Percentiles rank a stretch among this genome's conserved stretches.
Conservation (phyloP, 2,329 filamentous ascomycete genomes). For the Penicillium sp. region DNA sequence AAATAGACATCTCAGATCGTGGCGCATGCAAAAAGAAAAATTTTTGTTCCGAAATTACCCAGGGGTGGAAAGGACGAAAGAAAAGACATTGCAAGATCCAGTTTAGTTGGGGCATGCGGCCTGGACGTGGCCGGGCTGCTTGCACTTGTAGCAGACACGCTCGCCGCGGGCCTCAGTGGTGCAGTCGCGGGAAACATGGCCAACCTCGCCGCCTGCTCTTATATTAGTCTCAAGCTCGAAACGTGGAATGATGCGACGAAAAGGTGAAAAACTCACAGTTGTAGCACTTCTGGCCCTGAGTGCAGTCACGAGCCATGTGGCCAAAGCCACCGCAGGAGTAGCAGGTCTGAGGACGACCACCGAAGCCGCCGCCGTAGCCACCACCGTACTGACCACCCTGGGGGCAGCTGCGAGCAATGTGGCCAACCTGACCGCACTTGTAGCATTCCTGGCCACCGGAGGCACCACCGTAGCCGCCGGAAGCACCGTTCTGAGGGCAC, state of each 20-base stretch:
- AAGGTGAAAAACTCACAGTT: constrained; percentile 63
- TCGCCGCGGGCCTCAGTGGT: constrained; percentile 83
- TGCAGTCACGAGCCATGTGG: constrained; percentile 97
- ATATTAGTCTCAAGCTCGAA: constrained; percentile 4
- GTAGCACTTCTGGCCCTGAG: constrained; percentile 99
- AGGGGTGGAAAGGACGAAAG: constrained; percentile 18
- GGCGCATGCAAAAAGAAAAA: constrained; percentile 21
- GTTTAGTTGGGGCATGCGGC: constrained; percentile 80
- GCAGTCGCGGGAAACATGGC: constrained; percentile 93
- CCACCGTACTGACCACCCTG: constrained; percentile 49
- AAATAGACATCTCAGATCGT: constrained; percentile 29
- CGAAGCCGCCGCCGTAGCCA: constrained; percentile 44
- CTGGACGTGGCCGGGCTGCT: constrained; percentile 84
- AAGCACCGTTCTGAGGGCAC: constrained; percentile 45
- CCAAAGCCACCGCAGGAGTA: constrained; percentile 97
- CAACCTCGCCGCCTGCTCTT: constrained; percentile 67
- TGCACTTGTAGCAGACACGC: constrained; percentile 98
- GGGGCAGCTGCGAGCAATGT: constrained; percentile 72
- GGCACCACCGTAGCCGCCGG: constrained; percentile 40
- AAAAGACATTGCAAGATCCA: constrained; percentile 23
- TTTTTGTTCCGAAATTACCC: constrained; percentile 12
- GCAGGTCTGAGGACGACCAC: constrained; percentile 72
- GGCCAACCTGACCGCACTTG: constrained; percentile 95
- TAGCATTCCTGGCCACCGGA: constrained; percentile 70
- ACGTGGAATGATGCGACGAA: neutral